Conservation (phyloP, 164 flowering plant genomes). For the Nymphaea thermarum region DNA sequence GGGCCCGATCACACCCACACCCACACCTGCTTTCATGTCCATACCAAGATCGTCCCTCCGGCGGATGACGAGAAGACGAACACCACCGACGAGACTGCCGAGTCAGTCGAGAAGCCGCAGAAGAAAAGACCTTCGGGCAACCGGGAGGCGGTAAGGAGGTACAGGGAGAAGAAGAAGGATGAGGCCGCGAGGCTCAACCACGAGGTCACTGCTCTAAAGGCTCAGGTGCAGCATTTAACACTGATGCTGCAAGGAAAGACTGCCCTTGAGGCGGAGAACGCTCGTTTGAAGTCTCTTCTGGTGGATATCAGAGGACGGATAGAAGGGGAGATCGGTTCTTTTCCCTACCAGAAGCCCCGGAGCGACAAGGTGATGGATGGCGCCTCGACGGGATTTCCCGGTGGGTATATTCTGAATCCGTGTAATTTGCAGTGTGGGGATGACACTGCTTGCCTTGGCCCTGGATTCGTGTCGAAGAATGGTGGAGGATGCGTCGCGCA, state of each 20-base stretch:
- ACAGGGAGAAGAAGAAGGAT: conserved; percentile 94
- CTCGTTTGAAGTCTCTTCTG: conserved; percentile 87
- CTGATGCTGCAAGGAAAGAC: conserved; percentile 86
- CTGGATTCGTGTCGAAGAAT: conserved; percentile 29
- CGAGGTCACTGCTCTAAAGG: conserved; percentile 60
- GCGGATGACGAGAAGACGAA: conserved; percentile 33
- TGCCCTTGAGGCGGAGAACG: conserved; percentile 73
- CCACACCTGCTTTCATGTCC: conserved; percentile 91
- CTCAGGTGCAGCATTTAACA: conserved; percentile 68
- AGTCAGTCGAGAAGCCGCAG: conserved; percentile 42
- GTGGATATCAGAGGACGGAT: conserved; percentile 94
- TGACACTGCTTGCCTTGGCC: conserved; percentile 62
- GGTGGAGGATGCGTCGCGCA: conserved; percentile 13
- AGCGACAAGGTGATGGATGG: conserved; percentile 12
- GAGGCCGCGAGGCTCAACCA: conserved; percentile 80
- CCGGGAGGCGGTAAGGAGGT: conserved; percentile 91
- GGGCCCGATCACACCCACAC: conserved; percentile 91
- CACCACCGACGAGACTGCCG: conserved; percentile 65
- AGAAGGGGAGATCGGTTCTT: conserved; percentile 95
- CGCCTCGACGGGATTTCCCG: conserved; percentile 18
- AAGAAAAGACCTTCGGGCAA: conserved; percentile 78
- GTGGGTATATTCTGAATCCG: conserved; percentile 45
- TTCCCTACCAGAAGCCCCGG: conserved; percentile 59
- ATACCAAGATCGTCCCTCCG: conserved; percentile 69
- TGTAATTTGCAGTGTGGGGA: conserved; percentile 48